Conservation (phyloP, 2,329 filamentous ascomycete genomes). For the Pezicula neosporulosa region DNA sequence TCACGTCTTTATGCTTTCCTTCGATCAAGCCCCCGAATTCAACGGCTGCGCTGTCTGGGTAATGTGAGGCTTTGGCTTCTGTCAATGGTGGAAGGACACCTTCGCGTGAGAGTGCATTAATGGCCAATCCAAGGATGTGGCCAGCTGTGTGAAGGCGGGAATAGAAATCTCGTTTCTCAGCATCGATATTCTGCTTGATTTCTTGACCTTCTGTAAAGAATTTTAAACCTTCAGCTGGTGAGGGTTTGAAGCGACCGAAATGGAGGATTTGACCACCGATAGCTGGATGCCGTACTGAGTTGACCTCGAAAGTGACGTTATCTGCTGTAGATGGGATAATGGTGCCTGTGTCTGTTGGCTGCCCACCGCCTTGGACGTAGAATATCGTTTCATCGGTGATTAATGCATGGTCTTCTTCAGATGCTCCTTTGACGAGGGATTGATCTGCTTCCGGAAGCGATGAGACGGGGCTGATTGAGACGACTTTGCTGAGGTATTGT, state of each 20-base stretch:
- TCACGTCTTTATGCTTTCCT: slow-evolving; percentile 55
- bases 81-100: slow-evolving; percentile 50
- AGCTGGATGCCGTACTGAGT: slow-evolving; percentile 52
- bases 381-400: slow-evolving; percentile 67
- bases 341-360: slow-evolving; percentile 63
- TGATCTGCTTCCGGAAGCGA: slow-evolving; percentile 16
- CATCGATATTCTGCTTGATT: slow-evolving; percentile 57
- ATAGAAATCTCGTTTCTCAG: slow-evolving; percentile 56
- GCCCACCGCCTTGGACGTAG: slow-evolving; percentile 71
- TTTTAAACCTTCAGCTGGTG: slow-evolving; percentile 3
- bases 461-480: slow-evolving; percentile 12
- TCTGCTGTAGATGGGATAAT: slow-evolving; percentile 35
- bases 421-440: slow-evolving; percentile 54
- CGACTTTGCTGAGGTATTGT: slow-evolving; percentile 7
- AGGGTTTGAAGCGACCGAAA: slow-evolving; percentile 52
- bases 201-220: slow-evolving; percentile 34
- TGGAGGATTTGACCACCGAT: slow-evolving; percentile 58
- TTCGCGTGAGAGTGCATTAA: slow-evolving; percentile 51
- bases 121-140: slow-evolving; percentile 66
- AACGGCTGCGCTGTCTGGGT: slow-evolving; percentile 62
- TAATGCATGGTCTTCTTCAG: slow-evolving; percentile 50
- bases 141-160: slow-evolving; percentile 72
- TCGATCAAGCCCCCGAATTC: slow-evolving; percentile 68
- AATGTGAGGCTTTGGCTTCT: slow-evolving; percentile 70
- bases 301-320: slow-evolving; percentile 43